These are phyloP conservation scores for Rosa rugosa DNA, from an alignment of 306 rosid species.

Conservation along the genomic window DNA sequence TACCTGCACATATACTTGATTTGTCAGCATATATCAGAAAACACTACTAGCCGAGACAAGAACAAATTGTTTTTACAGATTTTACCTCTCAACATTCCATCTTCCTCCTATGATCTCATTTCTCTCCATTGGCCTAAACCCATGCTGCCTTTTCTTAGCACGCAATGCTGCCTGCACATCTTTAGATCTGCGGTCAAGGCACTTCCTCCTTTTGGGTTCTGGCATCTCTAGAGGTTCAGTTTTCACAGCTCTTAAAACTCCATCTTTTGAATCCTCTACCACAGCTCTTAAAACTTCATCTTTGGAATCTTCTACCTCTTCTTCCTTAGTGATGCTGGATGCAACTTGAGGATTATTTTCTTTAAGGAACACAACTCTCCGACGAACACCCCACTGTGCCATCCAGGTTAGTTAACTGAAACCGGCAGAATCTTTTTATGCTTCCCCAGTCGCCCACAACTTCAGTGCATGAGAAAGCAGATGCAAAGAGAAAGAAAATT, in stretches of 20 bases:
- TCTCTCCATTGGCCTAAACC: constrained; percentile 37
- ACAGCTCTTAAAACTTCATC: constrained; percentile 36
- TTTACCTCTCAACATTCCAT: constrained; percentile 72
- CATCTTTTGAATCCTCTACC: constrained; percentile 37
- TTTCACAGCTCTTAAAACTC: constrained; percentile 34
- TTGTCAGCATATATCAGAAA: not conserved
- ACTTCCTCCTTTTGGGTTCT: constrained; percentile 44
- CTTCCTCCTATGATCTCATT: constrained; percentile 37
- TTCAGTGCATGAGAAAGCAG: constrained; percentile 8
- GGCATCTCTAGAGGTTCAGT: constrained; percentile 38
- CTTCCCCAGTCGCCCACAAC: not conserved
- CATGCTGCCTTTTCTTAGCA: constrained; percentile 27
- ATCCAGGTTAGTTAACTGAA: constrained; percentile 23
- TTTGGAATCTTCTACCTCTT: constrained; percentile 30
- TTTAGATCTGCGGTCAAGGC: constrained; percentile 45
- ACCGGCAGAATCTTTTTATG: not conserved
- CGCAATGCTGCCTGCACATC: constrained; percentile 44
- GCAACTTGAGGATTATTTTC: constrained; percentile 36
- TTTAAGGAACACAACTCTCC: constrained; percentile 24
- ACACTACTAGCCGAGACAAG: not conserved
- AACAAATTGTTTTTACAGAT: constrained; percentile 4
- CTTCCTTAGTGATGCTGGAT: constrained; percentile 26
- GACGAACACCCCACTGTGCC: constrained; percentile 47
- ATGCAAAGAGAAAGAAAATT: not conserved
- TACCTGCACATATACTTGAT: constrained; percentile 45